phyloP scores from a whole-genome alignment of 495 filamentous ascomycete genomes.

The Penicillium roqueforti region DNA sequence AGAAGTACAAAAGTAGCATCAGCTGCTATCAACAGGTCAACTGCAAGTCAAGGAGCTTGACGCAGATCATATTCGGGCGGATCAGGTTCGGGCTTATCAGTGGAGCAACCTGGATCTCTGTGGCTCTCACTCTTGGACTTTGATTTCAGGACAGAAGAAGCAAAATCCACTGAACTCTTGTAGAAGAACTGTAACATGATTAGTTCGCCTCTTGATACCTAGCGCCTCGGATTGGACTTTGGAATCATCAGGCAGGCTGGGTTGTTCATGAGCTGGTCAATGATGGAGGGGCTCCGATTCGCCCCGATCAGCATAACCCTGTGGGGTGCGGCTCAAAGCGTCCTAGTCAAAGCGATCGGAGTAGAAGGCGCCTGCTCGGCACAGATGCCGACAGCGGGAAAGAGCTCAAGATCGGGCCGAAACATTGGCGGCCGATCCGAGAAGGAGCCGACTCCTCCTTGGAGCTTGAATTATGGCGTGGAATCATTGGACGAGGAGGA shows the following conservation, averaged over 20 bases:
- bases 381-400: too few species aligned
- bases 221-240: constrained; percentile 7
- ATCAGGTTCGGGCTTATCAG: constrained; percentile 11
- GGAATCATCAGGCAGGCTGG: not conserved
- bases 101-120: constrained; percentile 29
- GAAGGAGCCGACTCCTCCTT: too few species aligned
- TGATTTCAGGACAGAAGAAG: constrained; percentile 2
- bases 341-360: too few species aligned
- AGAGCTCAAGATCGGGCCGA: too few species aligned
- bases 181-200: not conserved
- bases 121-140: constrained; percentile 20
- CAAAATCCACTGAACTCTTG: not conserved
- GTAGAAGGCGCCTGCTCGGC: too few species aligned
- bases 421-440: too few species aligned
- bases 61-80: constrained; percentile 1
- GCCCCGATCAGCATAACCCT: constrained; percentile 14
- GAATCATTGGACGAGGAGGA: too few species aligned
- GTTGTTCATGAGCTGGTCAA: constrained; percentile 1
- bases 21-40: too few species aligned
- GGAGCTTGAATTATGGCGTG: too few species aligned
- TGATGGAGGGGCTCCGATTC: constrained; percentile 4
- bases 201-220: not conserved
- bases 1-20: too few species aligned
- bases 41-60: constrained; percentile 16
- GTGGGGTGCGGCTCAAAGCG: too few species aligned